Base-by-base conservation (phyloP, 2,329 filamentous ascomycete genomes). In the Colletotrichum trifolii region DNA sequence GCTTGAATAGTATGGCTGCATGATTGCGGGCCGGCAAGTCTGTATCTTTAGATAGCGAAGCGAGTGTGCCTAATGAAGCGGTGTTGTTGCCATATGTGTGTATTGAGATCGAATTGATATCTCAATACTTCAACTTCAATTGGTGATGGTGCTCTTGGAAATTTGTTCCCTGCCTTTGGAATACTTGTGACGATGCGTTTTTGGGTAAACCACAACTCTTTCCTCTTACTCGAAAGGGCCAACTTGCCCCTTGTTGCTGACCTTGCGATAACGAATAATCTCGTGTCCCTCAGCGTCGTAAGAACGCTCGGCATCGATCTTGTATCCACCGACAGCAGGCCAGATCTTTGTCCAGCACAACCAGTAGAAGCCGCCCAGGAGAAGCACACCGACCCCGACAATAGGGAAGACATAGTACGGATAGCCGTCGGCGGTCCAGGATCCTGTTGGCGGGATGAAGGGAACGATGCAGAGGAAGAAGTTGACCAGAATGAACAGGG, bases 361-460 rank as follows among this genome's bases (percentile, higher is more conserved):
- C 85, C 85, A 88, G 72, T 87, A 88, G 2, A 83, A 54, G 0
- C 64, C 81, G 2, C 85, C 85, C 0, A 86, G 72, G 0, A 85
- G 54, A 34, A 87, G 70, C 7, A 87, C 82, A 1, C 78, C 79
- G 0, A 86, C 79, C 0, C 84, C 85, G 0, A 87, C 84, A 0
- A 86, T 78, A 0, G 85, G 85, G 68, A 86, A 86, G 0, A 86
- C 75, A 62, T 84, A 88, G 75, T 87, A 87, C 2, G 84, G 83
- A 45, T 87, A 87, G 0, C 82, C 81, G 11, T 82, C 78, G 1
- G 79, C 78, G 54, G 81, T 78, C 76, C 79, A 81, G 68, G 76
- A 78, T 2, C 78, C 80, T 39, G 78, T 77, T 0, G 85, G 85
- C 2, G 85, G 85, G 48, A 88, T 81, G 59, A 88, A 87, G 0